A percentile compares a stretch with the other conserved stretches of the same genome.
These are phyloP conservation scores for Saccharum spontaneum DNA, from an alignment of 176 grass and related monocot genomes.

Conservation along the genomic window DNA sequence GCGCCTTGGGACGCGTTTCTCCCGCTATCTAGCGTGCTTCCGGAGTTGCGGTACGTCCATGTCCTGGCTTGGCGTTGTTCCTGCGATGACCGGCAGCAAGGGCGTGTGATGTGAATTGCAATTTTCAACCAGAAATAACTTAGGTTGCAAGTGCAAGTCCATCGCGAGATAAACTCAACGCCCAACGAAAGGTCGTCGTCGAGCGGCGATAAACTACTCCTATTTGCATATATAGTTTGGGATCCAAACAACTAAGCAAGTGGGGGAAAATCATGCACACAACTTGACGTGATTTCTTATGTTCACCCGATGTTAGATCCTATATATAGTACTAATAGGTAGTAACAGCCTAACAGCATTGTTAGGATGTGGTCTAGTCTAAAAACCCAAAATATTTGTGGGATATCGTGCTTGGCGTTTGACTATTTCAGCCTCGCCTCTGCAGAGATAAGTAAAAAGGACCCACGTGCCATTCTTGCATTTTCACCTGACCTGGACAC, in stretches of 20 bases:
- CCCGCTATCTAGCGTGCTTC: background rate
- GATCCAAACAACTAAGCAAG: background rate
- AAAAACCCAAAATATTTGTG: background rate
- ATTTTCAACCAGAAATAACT: background rate
- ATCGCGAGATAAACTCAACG: background rate
- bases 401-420: background rate
- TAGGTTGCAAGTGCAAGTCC: background rate
- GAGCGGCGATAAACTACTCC: background rate
- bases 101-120: background rate
- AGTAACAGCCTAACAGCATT: background rate
- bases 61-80: background rate
- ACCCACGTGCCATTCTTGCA: background rate
- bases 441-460: background rate
- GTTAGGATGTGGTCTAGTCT: background rate
- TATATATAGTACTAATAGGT: background rate
- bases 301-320: background rate
- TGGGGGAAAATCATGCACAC: background rate
- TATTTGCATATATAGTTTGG: background rate
- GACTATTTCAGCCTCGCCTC: background rate
- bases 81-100: background rate
- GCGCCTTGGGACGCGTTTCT: background rate
- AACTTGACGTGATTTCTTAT: background rate
- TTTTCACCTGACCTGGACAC: background rate
- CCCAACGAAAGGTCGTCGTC: background rate
- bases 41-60: background rate